phyloP scores from a whole-genome alignment of 495 filamentous ascomycete species.

The Massariosphaeria phaeospora region DNA sequence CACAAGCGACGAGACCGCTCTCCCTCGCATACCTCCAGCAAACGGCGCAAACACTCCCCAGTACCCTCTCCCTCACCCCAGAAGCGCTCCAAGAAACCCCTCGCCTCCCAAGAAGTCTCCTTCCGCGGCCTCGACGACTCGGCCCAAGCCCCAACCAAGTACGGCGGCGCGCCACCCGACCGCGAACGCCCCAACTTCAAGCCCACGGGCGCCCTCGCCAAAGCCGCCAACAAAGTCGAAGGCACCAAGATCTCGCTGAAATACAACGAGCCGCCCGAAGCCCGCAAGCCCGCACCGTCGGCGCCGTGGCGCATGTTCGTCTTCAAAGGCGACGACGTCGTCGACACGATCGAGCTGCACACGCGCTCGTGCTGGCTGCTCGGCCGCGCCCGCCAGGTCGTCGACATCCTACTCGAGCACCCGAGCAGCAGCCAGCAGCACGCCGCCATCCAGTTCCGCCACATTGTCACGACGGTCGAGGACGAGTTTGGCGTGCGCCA shows the following conservation, averaged over 20 bases:
- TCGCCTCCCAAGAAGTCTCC: slow-evolving; percentile 39
- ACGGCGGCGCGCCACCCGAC: slow-evolving; percentile 26
- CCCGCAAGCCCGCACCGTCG: slow-evolving; percentile 74
- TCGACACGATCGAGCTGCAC: slow-evolving; percentile 73
- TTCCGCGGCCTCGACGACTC: slow-evolving; percentile 32
- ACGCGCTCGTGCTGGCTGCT: slow-evolving; percentile 84
- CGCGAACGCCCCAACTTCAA: slow-evolving; percentile 78
- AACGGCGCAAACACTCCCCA: background rate
- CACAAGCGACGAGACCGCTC: slow-evolving; percentile 18
- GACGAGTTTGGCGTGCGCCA: slow-evolving; percentile 82
- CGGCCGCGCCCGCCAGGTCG: slow-evolving; percentile 71
- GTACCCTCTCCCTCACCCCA: slow-evolving; percentile 20
- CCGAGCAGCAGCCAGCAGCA: slow-evolving; percentile 92
- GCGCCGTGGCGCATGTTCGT: slow-evolving; percentile 86
- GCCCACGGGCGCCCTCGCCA: slow-evolving; percentile 74
- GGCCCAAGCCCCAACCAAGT: slow-evolving; percentile 12
- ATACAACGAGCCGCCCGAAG: slow-evolving; percentile 92
- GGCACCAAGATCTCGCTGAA: slow-evolving; percentile 73
- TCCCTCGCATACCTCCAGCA: background rate
- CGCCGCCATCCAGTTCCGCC: slow-evolving; percentile 89
- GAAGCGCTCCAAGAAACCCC: slow-evolving; percentile 32
- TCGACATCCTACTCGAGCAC: slow-evolving; percentile 80
- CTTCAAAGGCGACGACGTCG: slow-evolving; percentile 76
- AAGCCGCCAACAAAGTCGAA: slow-evolving; percentile 76
- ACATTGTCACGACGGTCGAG: slow-evolving; percentile 59